Evolutionary conservation across 2,329 filamentous ascomycete species (phyloP).

Genomic region (Fusarium sp.): DNA sequence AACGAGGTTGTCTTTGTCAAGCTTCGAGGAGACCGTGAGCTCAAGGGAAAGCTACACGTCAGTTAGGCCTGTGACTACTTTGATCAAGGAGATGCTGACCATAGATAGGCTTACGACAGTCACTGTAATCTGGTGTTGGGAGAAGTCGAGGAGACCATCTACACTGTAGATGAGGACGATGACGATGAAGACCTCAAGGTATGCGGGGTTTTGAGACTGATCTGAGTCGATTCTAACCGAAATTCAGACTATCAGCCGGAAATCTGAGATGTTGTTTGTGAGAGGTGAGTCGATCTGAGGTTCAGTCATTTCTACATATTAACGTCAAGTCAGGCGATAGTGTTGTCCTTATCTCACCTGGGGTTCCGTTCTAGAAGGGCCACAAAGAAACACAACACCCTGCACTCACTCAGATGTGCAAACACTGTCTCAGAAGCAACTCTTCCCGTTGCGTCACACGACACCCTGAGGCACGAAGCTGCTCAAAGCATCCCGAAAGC

Average conservation of each 20-base stretch:
- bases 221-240: neutral
- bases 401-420: neutral
- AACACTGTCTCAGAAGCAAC: neutral
- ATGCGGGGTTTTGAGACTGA: neutral
- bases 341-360: slow-evolving; percentile 75
- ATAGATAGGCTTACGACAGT: slow-evolving; percentile 89
- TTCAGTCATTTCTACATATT: slow-evolving; percentile 14
- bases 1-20: slow-evolving; percentile 98
- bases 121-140: slow-evolving; percentile 97
- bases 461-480: slow-evolving; percentile 1
- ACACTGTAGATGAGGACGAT: slow-evolving; percentile 90
- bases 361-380: slow-evolving; percentile 49
- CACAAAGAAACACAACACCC: neutral
- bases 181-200: slow-evolving; percentile 83
- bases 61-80: slow-evolving; percentile 41
- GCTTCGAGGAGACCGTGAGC: slow-evolving; percentile 91
- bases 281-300: slow-evolving; percentile 70
- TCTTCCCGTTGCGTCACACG: neutral
- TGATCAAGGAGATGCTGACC: slow-evolving; percentile 3
- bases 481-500: neutral
- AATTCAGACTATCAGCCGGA: slow-evolving; percentile 86
- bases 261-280: slow-evolving; percentile 98
- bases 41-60: slow-evolving; percentile 95
- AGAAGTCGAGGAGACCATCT: slow-evolving; percentile 97
- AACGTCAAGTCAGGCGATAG: slow-evolving; percentile 66